Evolutionary conservation across 352 stramenopile genomes (phyloP), one percentile per base, ranked within the genome.

Genomic region (Thalassiosira livingstoniorum): DNA sequence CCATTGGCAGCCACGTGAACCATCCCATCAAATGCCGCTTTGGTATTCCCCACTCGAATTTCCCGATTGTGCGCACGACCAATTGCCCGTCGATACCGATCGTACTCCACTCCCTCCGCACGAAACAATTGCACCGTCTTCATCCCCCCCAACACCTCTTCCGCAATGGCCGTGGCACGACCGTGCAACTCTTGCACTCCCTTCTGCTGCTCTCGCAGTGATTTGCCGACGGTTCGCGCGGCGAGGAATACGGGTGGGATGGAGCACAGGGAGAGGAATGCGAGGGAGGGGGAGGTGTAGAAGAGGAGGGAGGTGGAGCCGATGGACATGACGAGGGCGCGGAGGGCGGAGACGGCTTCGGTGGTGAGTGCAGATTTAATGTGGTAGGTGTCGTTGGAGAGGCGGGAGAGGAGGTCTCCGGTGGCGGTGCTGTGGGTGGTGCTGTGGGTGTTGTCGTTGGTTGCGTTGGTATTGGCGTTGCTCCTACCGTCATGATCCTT

Each of bases 321-420:
- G 18, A 96, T 64, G 18, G 85, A 91, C 78, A 98, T 96, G 11
- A 96, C 94, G 4, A 89, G 75, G 53, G 89, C 96, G 63, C 95
- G 91, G 39, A 98, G 77, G 5, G 92, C 96, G 13, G 90, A 47
- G 3, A 92, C 87, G 2, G 97, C 91, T 70, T 98, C 96, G 57
- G 97, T 96, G 53, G 96, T 98, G 54, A 98, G 83, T n/a, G 97
- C 94, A 68, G 96, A 97, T 45, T 97, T 95, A 55, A 98, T 93
- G 32, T 98, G 84, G 65, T 94, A 95, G 68, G 95, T 96, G 83
- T 98, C 96, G 39, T 95, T 93, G 37, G 96, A 96, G 10, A 98
- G 80, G 0, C 96, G 89, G 58, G 97, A 98, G 3, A 98, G 79
- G 34, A 98, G 90, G 70, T 98, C 96, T 10, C 96, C 96, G 1